Evolutionary conservation across 768 basidiomycete species (phyloP), one percentile per base, ranked within the genome.

Genomic region (Leccinum aurantiacum): DNA sequence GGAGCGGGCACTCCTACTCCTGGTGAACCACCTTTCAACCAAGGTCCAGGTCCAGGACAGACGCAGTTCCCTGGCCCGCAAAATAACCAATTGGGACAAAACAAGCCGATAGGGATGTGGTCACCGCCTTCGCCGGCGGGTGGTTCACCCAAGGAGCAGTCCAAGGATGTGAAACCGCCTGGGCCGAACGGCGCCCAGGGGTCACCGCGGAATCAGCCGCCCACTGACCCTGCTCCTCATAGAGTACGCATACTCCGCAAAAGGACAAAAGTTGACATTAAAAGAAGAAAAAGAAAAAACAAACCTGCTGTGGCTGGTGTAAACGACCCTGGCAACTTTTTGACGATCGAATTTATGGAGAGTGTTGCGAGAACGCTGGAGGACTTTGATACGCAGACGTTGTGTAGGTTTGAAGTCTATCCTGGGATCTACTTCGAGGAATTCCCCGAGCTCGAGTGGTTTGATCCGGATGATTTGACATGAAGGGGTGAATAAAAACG

Each of bases 381-480:
- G 25, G 72, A 75, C 47, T 75, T 78, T 49, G 77, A 75, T 31
- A 24, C 68, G 6, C 66, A 67, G 29, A 61, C 67, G 14, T 58
- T 84, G 46, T 83, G 84, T 67, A 70, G 77, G 50, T 63, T 71
- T n/a, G 77, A 80, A 53, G 78, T 24, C 24, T 24, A 78, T 2
- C 77, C 82, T 59, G 61, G 61, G 0, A 73, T 88, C 68, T 84
- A 86, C 67, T 88, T 89, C 63, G 88, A 88, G 71, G 77, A 86
- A 67, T 90, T 90, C 73, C 84, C 24, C 24, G 24, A 24, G 24
- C 24, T 24, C 24, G 85, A 88, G 66, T 90, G 88, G 88, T 89
- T 90, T 65, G 86, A 85, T 68, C 81, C 80, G 8, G 82, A 86
- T 29, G 72, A 74, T 63, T 48, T 74, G 71, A 72, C 1, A 64